Percentiles rank a stretch among this genome's conserved stretches.
phyloP scores from a whole-genome alignment of 441 rosid genomes.

The Geranium incanum region DNA sequence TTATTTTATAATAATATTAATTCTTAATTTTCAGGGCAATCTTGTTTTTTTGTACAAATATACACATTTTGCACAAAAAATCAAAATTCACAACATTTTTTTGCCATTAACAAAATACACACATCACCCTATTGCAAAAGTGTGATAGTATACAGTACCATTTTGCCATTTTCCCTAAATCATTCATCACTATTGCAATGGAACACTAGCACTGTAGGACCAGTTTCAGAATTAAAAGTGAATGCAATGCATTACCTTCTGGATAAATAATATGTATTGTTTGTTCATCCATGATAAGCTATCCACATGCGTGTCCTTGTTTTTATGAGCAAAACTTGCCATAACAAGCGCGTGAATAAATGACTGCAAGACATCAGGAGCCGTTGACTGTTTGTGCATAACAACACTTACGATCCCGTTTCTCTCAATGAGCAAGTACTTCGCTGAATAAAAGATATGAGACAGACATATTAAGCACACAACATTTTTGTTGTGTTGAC shows the following conservation, averaged over 20 bases:
- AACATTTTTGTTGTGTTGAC: neutral
- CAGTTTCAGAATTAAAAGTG: neutral
- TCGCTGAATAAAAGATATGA: constrained; percentile 32
- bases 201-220: neutral
- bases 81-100: too few species aligned
- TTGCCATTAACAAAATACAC: too few species aligned
- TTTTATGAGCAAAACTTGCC: constrained; percentile 31
- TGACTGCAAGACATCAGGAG: constrained; percentile 64
- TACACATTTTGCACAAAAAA: too few species aligned
- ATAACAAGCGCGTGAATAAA: constrained; percentile 67
- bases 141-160: too few species aligned
- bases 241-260: constrained; percentile 39
- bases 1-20: too few species aligned
- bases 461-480: constrained; percentile 14
- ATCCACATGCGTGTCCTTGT: constrained; percentile 29
- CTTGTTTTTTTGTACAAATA: too few species aligned
- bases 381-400: constrained; percentile 54
- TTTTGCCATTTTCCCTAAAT: too few species aligned
- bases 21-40: too few species aligned
- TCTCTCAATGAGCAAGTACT: constrained; percentile 53
- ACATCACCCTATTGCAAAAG: too few species aligned
- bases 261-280: constrained; percentile 46
- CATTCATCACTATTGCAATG: neutral
- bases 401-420: constrained; percentile 41
- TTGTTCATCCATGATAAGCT: constrained; percentile 77